Percentiles rank a stretch among this genome's conserved stretches.
Evolutionary conservation across 2,329 filamentous ascomycete species (phyloP).

Genomic region (Fusarium gaditjirri): DNA sequence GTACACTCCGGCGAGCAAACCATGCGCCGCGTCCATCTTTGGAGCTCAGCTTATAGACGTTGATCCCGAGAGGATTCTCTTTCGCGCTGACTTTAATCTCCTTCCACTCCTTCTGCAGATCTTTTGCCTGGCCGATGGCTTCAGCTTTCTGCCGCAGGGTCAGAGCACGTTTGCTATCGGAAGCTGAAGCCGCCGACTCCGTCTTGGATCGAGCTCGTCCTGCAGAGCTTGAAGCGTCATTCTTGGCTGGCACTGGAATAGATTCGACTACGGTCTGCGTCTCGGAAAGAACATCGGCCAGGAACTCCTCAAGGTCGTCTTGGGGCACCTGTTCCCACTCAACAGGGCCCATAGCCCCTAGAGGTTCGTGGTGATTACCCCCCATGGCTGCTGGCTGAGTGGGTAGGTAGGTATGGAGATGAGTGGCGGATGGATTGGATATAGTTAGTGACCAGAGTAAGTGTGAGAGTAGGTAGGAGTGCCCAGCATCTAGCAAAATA

Average conservation of each 20-base stretch:
- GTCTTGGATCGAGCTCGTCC: slow-evolving; percentile 65
- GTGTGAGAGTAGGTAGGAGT: neutral
- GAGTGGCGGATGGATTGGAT: neutral
- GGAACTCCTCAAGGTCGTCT: slow-evolving; percentile 63
- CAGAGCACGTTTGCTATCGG: slow-evolving; percentile 62
- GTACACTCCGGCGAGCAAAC: slow-evolving; percentile 88
- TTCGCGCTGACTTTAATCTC: slow-evolving; percentile 76
- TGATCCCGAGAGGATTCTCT: slow-evolving; percentile 80
- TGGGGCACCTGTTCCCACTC: slow-evolving; percentile 60
- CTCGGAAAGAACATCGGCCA: slow-evolving; percentile 70
- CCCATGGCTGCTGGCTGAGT: slow-evolving; percentile 55
- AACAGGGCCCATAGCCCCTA: slow-evolving; percentile 66
- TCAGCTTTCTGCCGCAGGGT: slow-evolving; percentile 55
- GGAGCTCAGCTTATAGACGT: slow-evolving; percentile 80
- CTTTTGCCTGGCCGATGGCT: slow-evolving; percentile 58
- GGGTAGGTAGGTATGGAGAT: neutral
- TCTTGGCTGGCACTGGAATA: slow-evolving; percentile 63
- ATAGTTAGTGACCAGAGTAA: neutral
- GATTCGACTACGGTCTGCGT: slow-evolving; percentile 80
- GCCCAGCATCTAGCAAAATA: neutral
- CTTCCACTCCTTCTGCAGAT: slow-evolving; percentile 87
- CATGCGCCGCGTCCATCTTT: slow-evolving; percentile 87
- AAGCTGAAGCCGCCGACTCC: slow-evolving; percentile 62
- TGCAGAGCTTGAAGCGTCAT: slow-evolving; percentile 54
- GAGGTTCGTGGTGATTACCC: slow-evolving; percentile 64